Evolutionary conservation across 306 rosid species (phyloP), one percentile per base, ranked within the genome.

Genomic region (Casuarina equisetifolia): DNA sequence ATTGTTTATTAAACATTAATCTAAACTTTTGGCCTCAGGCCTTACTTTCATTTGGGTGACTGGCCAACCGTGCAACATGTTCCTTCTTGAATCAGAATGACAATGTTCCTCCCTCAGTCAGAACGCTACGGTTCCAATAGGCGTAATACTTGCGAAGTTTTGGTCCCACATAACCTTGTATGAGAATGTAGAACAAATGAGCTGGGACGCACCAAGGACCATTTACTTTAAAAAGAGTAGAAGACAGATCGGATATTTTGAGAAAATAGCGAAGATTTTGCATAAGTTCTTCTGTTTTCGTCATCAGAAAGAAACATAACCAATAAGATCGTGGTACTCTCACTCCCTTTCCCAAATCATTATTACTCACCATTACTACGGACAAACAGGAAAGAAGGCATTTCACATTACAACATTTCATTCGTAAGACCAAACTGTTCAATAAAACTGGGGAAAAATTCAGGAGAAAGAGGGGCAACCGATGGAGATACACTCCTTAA

Each of bases 191-290:
- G 79, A 75, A 70, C 54, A 54, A 72, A 76, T 82, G 82, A 82
- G 86, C 86, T 85, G 86, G 78, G 74, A 70, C 51, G 84, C 86
- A 79, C 48, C 51, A 79, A 64, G 39, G 46, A 53, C 72, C 80
- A 79, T 46, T 72, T 72, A 74, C 79, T 74, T 71, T 55, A 48
- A 46, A 59, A 75, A 79, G 70, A n/a, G 70, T 46, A 42, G 40
- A 75, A 43, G 32, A 72, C 25, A 76, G 67, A 75, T 68, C 64
- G 4, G 74, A 75, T 74, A 78, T 72, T 44, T 74, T 54, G 50
- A 62, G 46, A 72, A 74, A 67, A 49, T 12, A 42, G 74, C 48
- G 55, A 70, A 78, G 43, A 59, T 32, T 55, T 70, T 13, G 15
- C 25, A 8, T 74, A 62, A 75, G 53, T 3, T 44, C 15, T 11